Evolutionary conservation across 1,284 basidiomycete genomes (phyloP).

Genomic region (Phlebopus sp.): DNA sequence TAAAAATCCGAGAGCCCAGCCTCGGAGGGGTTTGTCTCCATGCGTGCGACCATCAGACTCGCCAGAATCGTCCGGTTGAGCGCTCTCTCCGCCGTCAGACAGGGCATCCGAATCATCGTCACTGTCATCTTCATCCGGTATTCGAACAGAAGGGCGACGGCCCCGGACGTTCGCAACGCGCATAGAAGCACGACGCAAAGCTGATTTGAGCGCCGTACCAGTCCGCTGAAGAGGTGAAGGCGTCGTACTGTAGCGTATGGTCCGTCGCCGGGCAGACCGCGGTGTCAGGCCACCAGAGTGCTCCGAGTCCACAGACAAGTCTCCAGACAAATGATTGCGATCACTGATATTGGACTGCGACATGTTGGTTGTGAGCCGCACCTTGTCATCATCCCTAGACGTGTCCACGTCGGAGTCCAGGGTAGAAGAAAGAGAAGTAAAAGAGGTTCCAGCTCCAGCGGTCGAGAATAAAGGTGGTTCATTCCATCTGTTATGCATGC

Average conservation of each 20-base stretch:
- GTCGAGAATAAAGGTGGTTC: slow-evolving; percentile 33
- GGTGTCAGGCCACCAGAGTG: slow-evolving; percentile 35
- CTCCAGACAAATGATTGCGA: slow-evolving; percentile 24
- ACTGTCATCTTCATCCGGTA: slow-evolving; percentile 49
- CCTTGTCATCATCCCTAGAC: slow-evolving; percentile 53
- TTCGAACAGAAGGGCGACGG: slow-evolving; percentile 54
- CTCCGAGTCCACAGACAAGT: slow-evolving; percentile 39
- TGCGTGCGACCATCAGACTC: slow-evolving; percentile 26
- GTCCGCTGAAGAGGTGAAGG: slow-evolving; percentile 59
- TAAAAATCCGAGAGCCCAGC: slow-evolving; percentile 78
- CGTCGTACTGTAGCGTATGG: slow-evolving; percentile 48
- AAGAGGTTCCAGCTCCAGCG: slow-evolving; percentile 46
- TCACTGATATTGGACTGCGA: slow-evolving; percentile 28
- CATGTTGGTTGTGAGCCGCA: slow-evolving; percentile 52
- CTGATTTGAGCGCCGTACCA: slow-evolving; percentile 52
- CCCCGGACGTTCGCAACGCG: slow-evolving; percentile 83
- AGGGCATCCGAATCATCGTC: slow-evolving; percentile 16
- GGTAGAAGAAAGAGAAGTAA: slow-evolving; percentile 47
- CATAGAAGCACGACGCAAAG: slow-evolving; percentile 70
- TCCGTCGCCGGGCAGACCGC: slow-evolving; percentile 39
- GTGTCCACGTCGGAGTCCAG: slow-evolving; percentile 42
- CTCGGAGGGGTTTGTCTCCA: slow-evolving; percentile 60
- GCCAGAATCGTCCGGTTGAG: slow-evolving; percentile 31
- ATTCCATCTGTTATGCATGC: not conserved
- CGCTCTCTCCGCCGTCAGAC: slow-evolving; percentile 20